phyloP scores from a whole-genome alignment of 176 grass and related monocot species.

The Zizania latifolia region DNA sequence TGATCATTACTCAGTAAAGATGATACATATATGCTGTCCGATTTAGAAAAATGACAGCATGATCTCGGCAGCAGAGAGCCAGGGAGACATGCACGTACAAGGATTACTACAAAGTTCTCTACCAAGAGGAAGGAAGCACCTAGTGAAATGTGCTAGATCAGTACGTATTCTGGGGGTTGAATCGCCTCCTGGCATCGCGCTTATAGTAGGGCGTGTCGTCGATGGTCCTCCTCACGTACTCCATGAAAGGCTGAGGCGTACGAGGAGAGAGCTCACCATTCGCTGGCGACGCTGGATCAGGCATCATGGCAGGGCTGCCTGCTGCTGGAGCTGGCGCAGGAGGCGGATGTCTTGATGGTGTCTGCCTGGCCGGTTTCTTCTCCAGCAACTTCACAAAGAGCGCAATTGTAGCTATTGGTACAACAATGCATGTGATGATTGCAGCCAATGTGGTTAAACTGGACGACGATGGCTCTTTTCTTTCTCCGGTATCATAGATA shows the following conservation, averaged over 20 bases:
- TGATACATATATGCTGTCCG: constrained; percentile 6
- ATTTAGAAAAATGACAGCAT: constrained; percentile 32
- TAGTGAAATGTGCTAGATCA: constrained; percentile 26
- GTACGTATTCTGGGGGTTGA: constrained; percentile 79
- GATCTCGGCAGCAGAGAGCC: not conserved
- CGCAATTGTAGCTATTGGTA: constrained; percentile 35
- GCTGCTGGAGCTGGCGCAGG: not conserved
- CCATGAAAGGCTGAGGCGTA: constrained; percentile 73
- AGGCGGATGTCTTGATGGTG: not conserved
- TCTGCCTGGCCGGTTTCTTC: constrained; percentile 41
- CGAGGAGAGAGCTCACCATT: constrained; percentile 39
- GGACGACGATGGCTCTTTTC: constrained; percentile 21
- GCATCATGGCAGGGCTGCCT: not conserved
- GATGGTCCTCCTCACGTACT: constrained; percentile 88
- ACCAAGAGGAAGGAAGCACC: no score
- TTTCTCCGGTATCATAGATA: constrained; percentile 38
- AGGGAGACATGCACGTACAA: not conserved
- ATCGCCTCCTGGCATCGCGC: constrained; percentile 59
- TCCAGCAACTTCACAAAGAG: constrained; percentile 62
- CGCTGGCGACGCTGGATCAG: constrained; percentile 31
- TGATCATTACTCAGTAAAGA: not conserved
- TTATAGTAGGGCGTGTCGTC: constrained; percentile 93
- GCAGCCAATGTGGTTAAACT: constrained; percentile 33
- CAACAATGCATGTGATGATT: constrained; percentile 46
- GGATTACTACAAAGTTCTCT: not conserved